Conservation (phyloP, 2,329 filamentous ascomycete genomes). For the Aspergillus japonicus region DNA sequence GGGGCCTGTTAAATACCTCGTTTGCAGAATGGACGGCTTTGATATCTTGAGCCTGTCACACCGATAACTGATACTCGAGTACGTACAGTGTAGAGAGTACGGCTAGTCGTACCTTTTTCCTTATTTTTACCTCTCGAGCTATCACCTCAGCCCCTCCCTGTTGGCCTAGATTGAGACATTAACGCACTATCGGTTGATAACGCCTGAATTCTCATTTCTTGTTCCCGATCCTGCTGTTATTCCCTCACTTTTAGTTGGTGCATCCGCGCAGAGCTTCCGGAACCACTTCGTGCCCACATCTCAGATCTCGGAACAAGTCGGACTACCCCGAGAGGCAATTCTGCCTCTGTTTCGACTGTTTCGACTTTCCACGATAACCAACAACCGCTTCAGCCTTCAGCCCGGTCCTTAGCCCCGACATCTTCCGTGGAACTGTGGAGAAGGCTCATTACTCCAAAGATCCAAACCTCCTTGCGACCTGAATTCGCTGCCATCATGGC, state of each 20-base stretch:
- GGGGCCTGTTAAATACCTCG: constrained; percentile 6
- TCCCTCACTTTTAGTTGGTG: constrained; percentile 21
- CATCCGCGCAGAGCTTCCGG: constrained; percentile 21
- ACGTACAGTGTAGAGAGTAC: too few relatives aligned
- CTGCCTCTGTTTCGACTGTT: constrained; percentile 12
- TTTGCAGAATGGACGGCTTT: background rate
- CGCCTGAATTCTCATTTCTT: constrained; percentile 6
- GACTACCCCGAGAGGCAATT: constrained; percentile 27
- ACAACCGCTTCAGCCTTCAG: constrained; percentile 16
- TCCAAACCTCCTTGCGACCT: constrained; percentile 11
- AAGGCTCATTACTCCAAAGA: constrained; percentile 27
- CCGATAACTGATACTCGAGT: too few relatives aligned
- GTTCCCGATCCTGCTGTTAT: constrained; percentile 13
- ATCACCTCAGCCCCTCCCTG: background rate
- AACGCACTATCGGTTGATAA: constrained; percentile 13
- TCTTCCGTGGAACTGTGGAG: constrained; percentile 44
- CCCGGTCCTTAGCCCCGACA: constrained; percentile 33
- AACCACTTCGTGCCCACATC: constrained; percentile 28
- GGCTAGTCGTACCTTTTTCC: too few relatives aligned
- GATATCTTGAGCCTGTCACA: background rate
- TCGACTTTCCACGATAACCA: constrained; percentile 17
- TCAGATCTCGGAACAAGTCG: constrained; percentile 35
- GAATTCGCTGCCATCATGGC: constrained; percentile 26
- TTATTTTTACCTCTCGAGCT: background rate
- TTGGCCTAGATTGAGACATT: constrained; percentile 19